Conservation (phyloP, 2,329 filamentous ascomycete genomes). For the Colletotrichum liaoningense region DNA sequence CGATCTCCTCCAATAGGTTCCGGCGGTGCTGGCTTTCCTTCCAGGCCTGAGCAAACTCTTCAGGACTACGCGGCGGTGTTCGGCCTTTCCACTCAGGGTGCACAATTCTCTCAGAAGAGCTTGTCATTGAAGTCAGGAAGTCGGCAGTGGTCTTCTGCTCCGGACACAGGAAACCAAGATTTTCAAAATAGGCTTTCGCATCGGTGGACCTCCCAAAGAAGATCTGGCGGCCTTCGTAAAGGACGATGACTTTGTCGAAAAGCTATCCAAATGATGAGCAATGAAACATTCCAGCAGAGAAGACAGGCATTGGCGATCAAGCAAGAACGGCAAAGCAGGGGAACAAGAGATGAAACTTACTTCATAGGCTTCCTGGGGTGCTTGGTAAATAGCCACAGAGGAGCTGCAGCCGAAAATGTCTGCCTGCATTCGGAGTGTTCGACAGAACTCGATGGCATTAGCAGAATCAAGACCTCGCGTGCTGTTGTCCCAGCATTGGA, state of each 20-base stretch:
- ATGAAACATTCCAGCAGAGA: neutral
- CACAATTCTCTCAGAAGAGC: constrained; percentile 40
- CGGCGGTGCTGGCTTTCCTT: neutral
- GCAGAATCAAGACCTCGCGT: constrained; percentile 56
- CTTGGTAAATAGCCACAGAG: constrained; percentile 66
- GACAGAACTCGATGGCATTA: constrained; percentile 37
- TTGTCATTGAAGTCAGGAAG: constrained; percentile 73
- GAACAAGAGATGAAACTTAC: constrained; percentile 33
- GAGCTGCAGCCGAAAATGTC: constrained; percentile 41
- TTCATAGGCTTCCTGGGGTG: constrained; percentile 68
- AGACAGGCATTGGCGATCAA: neutral
- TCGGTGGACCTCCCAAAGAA: constrained; percentile 72
- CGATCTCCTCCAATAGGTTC: constrained; percentile 10
- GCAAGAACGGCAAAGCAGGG: neutral
- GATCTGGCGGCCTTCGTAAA: constrained; percentile 75
- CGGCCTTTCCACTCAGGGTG: constrained; percentile 4
- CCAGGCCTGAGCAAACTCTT: constrained; percentile 31
- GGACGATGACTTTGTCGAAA: constrained; percentile 75
- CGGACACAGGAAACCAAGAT: constrained; percentile 71
- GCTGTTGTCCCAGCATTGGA: constrained; percentile 55
- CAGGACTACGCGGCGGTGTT: constrained; percentile 17
- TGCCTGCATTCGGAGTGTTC: constrained; percentile 41
- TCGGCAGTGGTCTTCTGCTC: constrained; percentile 75
- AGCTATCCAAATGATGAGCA: constrained; percentile 41
- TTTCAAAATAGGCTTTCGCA: constrained; percentile 74